phyloP scores from a whole-genome alignment of 345 rosid species.

The Citrus sinensis region DNA sequence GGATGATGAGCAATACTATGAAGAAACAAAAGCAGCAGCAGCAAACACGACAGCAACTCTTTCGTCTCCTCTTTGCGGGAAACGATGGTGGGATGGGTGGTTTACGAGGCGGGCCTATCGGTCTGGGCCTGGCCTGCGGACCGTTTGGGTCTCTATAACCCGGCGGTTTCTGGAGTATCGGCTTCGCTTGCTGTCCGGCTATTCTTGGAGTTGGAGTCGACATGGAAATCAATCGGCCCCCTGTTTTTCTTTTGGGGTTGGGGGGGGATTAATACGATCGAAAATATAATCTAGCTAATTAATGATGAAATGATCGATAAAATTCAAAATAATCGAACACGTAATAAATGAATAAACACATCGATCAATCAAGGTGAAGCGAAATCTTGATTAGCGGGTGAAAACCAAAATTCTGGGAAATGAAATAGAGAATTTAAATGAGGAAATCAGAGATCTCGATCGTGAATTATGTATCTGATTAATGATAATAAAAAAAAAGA shows the following conservation, averaged over 20 bases:
- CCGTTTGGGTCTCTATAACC: slow-evolving; percentile 61
- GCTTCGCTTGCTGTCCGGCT: slow-evolving; percentile 36
- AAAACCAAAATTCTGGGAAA: not conserved
- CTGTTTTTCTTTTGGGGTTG: no score
- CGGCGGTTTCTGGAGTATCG: slow-evolving; percentile 67
- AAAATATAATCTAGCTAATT: no score
- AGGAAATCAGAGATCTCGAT: no score
- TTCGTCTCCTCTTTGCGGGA: slow-evolving; percentile 42
- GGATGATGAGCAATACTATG: slow-evolving; percentile 28
- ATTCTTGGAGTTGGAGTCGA: slow-evolving; percentile 12
- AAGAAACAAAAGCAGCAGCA: slow-evolving; percentile 51
- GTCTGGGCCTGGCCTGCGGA: slow-evolving; percentile 10
- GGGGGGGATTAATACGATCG: no score
- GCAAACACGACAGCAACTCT: slow-evolving; percentile 46
- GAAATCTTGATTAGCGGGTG: not conserved
- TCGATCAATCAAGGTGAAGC: not conserved
- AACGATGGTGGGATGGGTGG: slow-evolving; percentile 44
- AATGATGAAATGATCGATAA: not conserved
- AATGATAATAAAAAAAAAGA: not conserved
- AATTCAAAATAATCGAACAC: not conserved
- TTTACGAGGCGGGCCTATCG: slow-evolving; percentile 30
- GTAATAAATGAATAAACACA: not conserved
- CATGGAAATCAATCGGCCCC: no score
- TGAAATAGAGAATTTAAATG: no score
- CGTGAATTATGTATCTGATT: no score